Evolutionary conservation across 768 basidiomycete species (phyloP), one percentile per base, ranked within the genome.

Genomic region (Tulasnella sp.): DNA sequence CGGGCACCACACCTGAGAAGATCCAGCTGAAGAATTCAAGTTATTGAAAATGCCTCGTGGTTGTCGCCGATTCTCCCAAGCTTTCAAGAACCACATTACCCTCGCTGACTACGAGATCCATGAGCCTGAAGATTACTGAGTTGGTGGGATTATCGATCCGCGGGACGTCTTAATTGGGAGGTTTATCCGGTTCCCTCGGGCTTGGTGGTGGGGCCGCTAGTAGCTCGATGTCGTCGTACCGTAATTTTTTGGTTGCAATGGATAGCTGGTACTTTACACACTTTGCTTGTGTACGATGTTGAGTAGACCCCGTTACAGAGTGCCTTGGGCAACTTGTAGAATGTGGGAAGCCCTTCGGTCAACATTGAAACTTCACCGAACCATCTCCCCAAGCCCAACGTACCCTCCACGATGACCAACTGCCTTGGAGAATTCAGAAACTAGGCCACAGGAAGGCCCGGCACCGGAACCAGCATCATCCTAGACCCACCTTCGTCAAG

Each of bases 51-150:
- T 18, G 7, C 78, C 28, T 42, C 74, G 64, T 69, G 28, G 42
- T 37, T 79, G 20, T 24, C 76, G 41, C 78, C 73, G 24, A 41
- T 37, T 9, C 16, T 28, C 37, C 24, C 31, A 3, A 69, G 64
- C 91, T 72, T 99, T 92, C 89, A 99, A 99, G 87, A 96, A 99
- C 85, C 96, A 99, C 85, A 96, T 97, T 84, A 95, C 94, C 18
- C 90, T 97, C 9, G 83, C 88, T n/a, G 96, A 97, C 87, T 97
- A 97, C 84, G 96, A 97, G 88, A 96, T 97, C 82, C 86, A 96
- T 95, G 94, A 96, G 94, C 85, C 87, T 97, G 85, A 96, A 96
- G 88, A 92, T 97, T 95, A 96, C 87, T 96, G 87, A 82, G 40
- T 20, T 37, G n/a, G 41, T 75, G 74, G 74, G 74, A 48, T 75